A percentile compares a stretch with the other conserved stretches of the same genome.
Evolutionary conservation across 768 basidiomycete genomes (phyloP).

Genomic region (Boletus huronensis): DNA sequence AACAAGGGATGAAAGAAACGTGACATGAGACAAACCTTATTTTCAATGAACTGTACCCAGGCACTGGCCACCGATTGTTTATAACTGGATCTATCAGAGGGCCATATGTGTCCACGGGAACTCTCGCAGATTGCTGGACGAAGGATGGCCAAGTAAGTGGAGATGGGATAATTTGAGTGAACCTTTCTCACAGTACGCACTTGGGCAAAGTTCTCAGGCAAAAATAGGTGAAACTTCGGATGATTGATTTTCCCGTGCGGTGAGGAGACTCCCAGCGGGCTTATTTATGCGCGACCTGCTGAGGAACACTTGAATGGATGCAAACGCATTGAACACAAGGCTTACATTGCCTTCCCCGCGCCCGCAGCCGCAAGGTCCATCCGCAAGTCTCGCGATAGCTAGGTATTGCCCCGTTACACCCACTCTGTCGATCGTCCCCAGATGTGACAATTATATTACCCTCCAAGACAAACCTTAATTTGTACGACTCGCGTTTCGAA

Average conservation of each 20-base stretch:
- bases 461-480: not conserved
- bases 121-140: conserved; percentile 10
- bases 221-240: conserved; percentile 16
- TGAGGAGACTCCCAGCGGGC: conserved; percentile 8
- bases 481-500: not conserved
- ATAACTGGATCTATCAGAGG: conserved; percentile 6
- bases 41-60: conserved; percentile 20
- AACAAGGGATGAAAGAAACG: conserved; percentile 27
- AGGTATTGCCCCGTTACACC: not conserved
- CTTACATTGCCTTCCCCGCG: not conserved
- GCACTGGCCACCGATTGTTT: conserved; percentile 16
- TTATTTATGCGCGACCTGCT: conserved; percentile 8
- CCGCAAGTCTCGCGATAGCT: not conserved
- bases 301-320: not conserved
- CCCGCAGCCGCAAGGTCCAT: not conserved
- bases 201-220: conserved; percentile 4
- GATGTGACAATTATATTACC: not conserved
- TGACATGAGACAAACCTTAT: conserved; percentile 33
- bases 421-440: not conserved
- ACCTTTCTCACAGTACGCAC: conserved; percentile 22
- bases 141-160: conserved; percentile 15
- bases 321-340: not conserved
- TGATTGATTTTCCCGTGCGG: conserved; percentile 11
- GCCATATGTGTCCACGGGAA: conserved; percentile 18
- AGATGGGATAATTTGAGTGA: conserved; percentile 10